Base-by-base conservation (phyloP, 495 filamentous ascomycete genomes). In the Rostrohypoxylon terebratum region DNA sequence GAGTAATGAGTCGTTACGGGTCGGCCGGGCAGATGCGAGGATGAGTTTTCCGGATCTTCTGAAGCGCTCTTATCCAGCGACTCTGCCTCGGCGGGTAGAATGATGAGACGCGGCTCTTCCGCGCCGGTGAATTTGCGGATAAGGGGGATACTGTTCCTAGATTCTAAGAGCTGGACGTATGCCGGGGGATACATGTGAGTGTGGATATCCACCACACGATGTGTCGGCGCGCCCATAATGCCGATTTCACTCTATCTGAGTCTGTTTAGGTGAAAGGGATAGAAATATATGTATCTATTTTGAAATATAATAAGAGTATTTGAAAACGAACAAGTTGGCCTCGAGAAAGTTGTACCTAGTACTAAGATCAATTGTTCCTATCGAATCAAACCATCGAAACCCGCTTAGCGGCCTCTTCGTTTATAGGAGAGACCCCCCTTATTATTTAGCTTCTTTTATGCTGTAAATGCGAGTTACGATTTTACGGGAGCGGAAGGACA, bases 141-240 rank as follows among this genome's bases (percentile, higher is more conserved):
- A 65, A 97, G 92, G 16, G 95, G 95, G 61, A 97, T 91, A 36
- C 83, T 86, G 59, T 83, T 86, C 63, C 95, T 91, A 23, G 88
- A 89, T 75, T 90, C 88, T 25, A 98, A 89, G 76, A 97, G 89
- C 60, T 86, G 79, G 84, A 97, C 89, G 80, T 94, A 98, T 8
- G 88, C 85, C 0, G 92, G 92, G 0, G 94, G 92, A 79, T 98
- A 97, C 83, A 98, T 89, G 84, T 98, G 95, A 11, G 94, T 97
- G 83, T 98, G 95, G 75, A 98, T 87, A 80, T 98, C 95, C 48
- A 97, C 92, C 38, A 94, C 84, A 23, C 76, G 76, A 44, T 20
- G 21, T 36, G 53, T 42, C 40, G 65, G 57, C 16, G 72, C 70
- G 16, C 40, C 60, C 76, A 78, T 76, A 21, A 20, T 73, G 60